A percentile compares a stretch with the other conserved stretches of the same genome.
phyloP scores from a whole-genome alignment of 768 basidiomycete species.

The Suillus subaureus region DNA sequence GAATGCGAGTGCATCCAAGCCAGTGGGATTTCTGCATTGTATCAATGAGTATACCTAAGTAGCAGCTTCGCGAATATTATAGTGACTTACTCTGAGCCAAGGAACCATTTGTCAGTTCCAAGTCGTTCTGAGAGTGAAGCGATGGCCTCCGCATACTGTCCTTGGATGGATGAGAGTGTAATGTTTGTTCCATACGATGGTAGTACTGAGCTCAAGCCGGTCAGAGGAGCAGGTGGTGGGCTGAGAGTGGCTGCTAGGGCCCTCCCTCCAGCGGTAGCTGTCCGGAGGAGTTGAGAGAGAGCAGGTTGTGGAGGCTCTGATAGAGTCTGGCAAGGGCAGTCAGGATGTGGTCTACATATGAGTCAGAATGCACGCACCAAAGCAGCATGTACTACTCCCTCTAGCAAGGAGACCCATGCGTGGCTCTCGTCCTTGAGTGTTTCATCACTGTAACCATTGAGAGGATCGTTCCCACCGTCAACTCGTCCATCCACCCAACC shows the following conservation, averaged over 20 bases:
- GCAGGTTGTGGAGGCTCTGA: constrained; percentile 41
- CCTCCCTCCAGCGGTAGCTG: constrained; percentile 28
- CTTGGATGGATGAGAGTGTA: constrained; percentile 49
- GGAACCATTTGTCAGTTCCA: constrained; percentile 79
- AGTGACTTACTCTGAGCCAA: constrained; percentile 63
- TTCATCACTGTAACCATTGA: constrained; percentile 71
- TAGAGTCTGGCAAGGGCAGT: constrained; percentile 42
- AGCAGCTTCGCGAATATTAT: not conserved
- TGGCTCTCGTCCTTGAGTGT: constrained; percentile 70
- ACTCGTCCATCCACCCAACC: constrained; percentile 69
- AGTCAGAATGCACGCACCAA: constrained; percentile 47
- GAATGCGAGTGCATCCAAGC: constrained; percentile 80
- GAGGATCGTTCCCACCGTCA: constrained; percentile 39
- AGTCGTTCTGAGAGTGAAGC: constrained; percentile 73
- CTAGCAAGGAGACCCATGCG: constrained; percentile 81
- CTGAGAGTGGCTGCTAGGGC: constrained; percentile 52
- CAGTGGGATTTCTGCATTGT: constrained; percentile 64
- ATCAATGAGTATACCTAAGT: constrained; percentile 10
- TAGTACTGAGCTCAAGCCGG: constrained; percentile 65
- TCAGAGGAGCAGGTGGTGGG: constrained; percentile 70
- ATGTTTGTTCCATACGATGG: constrained; percentile 64
- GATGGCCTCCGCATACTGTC: constrained; percentile 72
- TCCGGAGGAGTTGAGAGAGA: constrained; percentile 44
- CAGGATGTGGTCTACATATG: constrained; percentile 8
- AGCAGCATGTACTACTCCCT: constrained; percentile 76